Conservation (phyloP, 1,284 basidiomycete species). For the Apiotrichum laibachii region DNA sequence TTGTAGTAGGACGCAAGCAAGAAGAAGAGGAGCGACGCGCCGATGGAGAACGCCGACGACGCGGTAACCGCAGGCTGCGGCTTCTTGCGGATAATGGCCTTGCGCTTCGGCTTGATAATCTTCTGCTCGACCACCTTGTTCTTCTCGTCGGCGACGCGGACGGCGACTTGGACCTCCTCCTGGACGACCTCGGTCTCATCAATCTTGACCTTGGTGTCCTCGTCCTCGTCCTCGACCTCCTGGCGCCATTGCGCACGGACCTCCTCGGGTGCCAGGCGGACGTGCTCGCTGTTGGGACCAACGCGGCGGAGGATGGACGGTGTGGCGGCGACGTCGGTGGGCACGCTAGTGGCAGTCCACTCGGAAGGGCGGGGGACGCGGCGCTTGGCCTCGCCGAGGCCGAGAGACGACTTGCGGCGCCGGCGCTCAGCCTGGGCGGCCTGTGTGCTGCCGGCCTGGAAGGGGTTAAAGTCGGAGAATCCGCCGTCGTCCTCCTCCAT, state of each 20-base stretch:
- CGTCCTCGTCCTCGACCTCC: conserved; percentile 26
- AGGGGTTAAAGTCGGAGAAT: conserved; percentile 58
- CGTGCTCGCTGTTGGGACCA: conserved; percentile 37
- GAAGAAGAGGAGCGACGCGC: conserved; percentile 53
- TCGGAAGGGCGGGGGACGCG: conserved; percentile 18
- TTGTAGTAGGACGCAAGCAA: conserved; percentile 52
- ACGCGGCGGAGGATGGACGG: conserved; percentile 31
- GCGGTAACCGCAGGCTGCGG: conserved; percentile 13
- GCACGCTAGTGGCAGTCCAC: conserved; percentile 20
- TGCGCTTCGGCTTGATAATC: conserved; percentile 4
- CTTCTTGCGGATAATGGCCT: conserved; percentile 15
- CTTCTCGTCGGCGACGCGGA: not conserved
- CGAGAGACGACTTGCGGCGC: conserved; percentile 40
- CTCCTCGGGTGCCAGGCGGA: conserved; percentile 36
- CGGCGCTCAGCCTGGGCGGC: conserved; percentile 45
- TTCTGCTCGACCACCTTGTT: too few relatives aligned
- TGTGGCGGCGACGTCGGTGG: conserved; percentile 5
- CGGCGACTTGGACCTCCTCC: conserved; percentile 19
- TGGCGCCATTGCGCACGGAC: conserved; percentile 27
- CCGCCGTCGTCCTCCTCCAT: conserved; percentile 33
- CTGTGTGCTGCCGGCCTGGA: conserved; percentile 55
- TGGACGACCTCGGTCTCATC: conserved; percentile 14
- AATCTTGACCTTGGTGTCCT: conserved; percentile 28
- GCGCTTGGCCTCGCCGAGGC: conserved; percentile 18
- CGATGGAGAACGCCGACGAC: conserved; percentile 50